Evolutionary conservation across 2,329 filamentous ascomycete genomes (phyloP).

Genomic region (Talaromyces verruculosus): DNA sequence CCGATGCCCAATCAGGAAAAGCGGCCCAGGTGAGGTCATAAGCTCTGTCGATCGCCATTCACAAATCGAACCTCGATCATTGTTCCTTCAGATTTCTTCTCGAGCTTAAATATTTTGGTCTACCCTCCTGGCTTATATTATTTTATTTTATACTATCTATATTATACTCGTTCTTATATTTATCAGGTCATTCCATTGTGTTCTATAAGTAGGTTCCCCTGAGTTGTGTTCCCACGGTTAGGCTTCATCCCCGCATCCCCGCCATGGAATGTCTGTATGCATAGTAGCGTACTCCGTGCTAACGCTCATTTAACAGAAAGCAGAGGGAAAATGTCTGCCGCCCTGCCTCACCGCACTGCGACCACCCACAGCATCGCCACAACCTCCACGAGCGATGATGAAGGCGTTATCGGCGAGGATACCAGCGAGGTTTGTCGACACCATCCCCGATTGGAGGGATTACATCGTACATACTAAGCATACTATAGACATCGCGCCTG

Average conservation of each 20-base stretch:
- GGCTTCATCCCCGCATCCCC: constrained; percentile 8
- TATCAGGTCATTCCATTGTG: neutral
- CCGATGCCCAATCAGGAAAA: constrained; percentile 2
- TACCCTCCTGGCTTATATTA: neutral
- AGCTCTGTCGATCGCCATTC: neutral
- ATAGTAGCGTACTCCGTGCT: neutral
- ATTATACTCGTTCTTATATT: neutral
- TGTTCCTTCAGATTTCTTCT: neutral
- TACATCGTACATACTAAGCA: neutral
- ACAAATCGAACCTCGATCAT: neutral
- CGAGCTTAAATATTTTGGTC: neutral
- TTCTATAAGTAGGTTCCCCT: neutral
- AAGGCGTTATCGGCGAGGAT: constrained; percentile 43
- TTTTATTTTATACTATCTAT: neutral
- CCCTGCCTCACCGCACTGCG: constrained; percentile 35
- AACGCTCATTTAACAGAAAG: neutral
- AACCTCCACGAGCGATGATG: constrained; percentile 40
- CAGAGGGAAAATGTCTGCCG: constrained; percentile 14
- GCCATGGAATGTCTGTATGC: neutral
- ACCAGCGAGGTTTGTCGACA: constrained; percentile 40
- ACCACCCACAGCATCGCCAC: constrained; percentile 34
- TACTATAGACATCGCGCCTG: constrained; percentile 67
- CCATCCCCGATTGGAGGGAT: neutral
- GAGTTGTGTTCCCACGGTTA: neutral
- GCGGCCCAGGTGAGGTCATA: constrained; percentile 5